phyloP scores from a whole-genome alignment of 164 flowering plant genomes.

The Stephania cephalantha region DNA sequence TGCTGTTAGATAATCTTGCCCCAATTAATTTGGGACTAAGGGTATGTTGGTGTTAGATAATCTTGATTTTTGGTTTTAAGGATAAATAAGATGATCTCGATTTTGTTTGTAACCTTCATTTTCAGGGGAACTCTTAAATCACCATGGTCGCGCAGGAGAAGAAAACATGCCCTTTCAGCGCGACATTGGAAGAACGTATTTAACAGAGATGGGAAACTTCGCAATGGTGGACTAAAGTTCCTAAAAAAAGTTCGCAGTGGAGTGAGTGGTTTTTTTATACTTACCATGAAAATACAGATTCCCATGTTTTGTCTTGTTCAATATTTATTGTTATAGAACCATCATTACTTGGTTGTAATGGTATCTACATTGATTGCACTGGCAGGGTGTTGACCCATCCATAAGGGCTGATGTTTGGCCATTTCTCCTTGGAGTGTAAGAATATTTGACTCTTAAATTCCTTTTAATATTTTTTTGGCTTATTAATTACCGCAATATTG shows the following conservation, averaged over 20 bases:
- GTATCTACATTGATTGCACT: slow-evolving; percentile 23
- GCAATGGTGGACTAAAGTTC: slow-evolving; percentile 75
- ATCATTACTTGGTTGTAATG: not conserved
- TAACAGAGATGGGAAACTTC: slow-evolving; percentile 73
- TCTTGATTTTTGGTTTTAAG: too few relatives aligned
- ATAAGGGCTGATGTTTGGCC: slow-evolving; percentile 96
- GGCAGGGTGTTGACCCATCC: slow-evolving; percentile 86
- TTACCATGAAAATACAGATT: not conserved
- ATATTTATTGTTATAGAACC: not conserved
- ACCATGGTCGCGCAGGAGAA: slow-evolving; percentile 93
- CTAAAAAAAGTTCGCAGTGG: slow-evolving; percentile 93
- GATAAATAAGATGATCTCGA: not conserved
- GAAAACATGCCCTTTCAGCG: slow-evolving; percentile 71
- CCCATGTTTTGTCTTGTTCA: not conserved
- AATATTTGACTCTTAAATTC: slow-evolving; percentile 6
- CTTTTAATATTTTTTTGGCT: not conserved
- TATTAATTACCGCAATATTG: too few relatives aligned
- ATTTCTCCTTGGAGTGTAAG: slow-evolving; percentile 98
- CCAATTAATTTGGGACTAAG: too few relatives aligned
- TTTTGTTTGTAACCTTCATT: slow-evolving; percentile 4
- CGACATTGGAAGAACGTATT: slow-evolving; percentile 68
- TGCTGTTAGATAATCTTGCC: not conserved
- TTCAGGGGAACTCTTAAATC: slow-evolving; percentile 76
- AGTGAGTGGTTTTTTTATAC: slow-evolving; percentile 39
- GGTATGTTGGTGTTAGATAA: not conserved